Base-by-base conservation (phyloP, 768 basidiomycete species). In the Agrocybe pediades region DNA sequence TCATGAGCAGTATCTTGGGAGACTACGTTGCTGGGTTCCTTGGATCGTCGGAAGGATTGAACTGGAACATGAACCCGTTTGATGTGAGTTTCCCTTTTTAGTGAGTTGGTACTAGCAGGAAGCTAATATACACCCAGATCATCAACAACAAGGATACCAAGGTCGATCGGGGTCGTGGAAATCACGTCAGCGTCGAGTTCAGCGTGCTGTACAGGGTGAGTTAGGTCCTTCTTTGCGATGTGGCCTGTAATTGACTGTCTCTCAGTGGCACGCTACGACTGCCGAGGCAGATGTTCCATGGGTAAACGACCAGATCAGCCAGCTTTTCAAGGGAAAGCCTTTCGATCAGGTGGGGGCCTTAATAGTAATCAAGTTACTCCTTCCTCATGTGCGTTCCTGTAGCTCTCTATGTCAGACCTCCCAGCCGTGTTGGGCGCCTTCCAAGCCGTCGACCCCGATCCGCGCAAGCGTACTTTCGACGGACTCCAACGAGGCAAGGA, bases 161-260 rank as follows among this genome's bases (percentile, higher is more conserved):
- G 40, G 69, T 76, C 1, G 62, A 61, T 2, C 76, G 83, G 8
- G 89, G 87, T 6, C 70, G 76, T 40, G 88, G 88, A 13, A 88
- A 89, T 58, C 81, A 81, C 54, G 77, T 77, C 51, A 88, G 86
- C 23, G 74, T 87, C 21, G 89, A 90, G 62, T 90, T 89, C 71
- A 88, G 75, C 40, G 46, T 77, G 16, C 62, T 79, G 1, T 80
- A 80, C 64, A 53, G 76, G 33, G 76, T 76, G 55, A 40, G 68
- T 58, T 13, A 8, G 13, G 3, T 9, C 1, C 17, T 21, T 29
- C 46, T 6, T 11, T 47, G 16, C 13, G 21, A 25, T 27, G n/a
- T 9, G 43, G 9, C 1, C 21, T 24, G 21, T 9, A 48, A 27
- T 13, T n/a, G 4, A 25, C 23, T 49, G 17, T 36, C n/a, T 4